A percentile compares a stretch with the other conserved stretches of the same genome.
phyloP scores from a whole-genome alignment of 164 flowering plant species.

The Kalanchoe fedtschenkoi region DNA sequence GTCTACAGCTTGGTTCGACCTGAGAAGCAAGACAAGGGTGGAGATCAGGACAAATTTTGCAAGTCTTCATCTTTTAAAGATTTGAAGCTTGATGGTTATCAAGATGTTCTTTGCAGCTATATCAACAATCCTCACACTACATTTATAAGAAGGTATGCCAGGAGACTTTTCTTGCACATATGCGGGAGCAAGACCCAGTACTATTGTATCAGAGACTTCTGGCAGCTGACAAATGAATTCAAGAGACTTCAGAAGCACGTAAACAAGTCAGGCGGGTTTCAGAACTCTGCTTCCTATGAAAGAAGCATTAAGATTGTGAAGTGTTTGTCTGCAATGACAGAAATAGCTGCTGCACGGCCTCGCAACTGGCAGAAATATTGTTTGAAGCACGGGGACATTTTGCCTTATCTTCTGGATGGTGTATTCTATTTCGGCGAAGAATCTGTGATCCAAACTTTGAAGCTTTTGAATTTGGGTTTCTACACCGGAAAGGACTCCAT shows the following conservation, averaged over 20 bases:
- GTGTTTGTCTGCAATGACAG: slow-evolving; percentile 78
- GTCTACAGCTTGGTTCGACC: slow-evolving; percentile 89
- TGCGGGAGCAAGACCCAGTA: slow-evolving; percentile 97
- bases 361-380: slow-evolving; percentile 99
- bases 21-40: slow-evolving; percentile 85
- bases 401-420: slow-evolving; percentile 65
- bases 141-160: slow-evolving; percentile 88
- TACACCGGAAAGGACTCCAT: slow-evolving; percentile 69
- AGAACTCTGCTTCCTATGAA: slow-evolving; percentile 69
- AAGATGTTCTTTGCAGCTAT: slow-evolving; percentile 95
- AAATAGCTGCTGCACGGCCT: slow-evolving; percentile 88
- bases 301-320: slow-evolving; percentile 91
- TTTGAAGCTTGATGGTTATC: slow-evolving; percentile 93
- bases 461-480: slow-evolving; percentile 74
- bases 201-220: slow-evolving; percentile 86
- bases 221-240: slow-evolving; percentile 94
- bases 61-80: slow-evolving; percentile 56
- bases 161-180: slow-evolving; percentile 89
- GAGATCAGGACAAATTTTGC: slow-evolving; percentile 73
- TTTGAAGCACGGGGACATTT: slow-evolving; percentile 72
- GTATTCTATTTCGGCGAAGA: slow-evolving; percentile 82
- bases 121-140: slow-evolving; percentile 81
- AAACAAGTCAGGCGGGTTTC: slow-evolving; percentile 78
- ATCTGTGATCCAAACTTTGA: slow-evolving; percentile 77
- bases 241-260: slow-evolving; percentile 74